Evolutionary conservation across 371 early-diverging fungal species (phyloP), one percentile per base, ranked within the genome.

Genomic region (Mucor circinelloides): DNA sequence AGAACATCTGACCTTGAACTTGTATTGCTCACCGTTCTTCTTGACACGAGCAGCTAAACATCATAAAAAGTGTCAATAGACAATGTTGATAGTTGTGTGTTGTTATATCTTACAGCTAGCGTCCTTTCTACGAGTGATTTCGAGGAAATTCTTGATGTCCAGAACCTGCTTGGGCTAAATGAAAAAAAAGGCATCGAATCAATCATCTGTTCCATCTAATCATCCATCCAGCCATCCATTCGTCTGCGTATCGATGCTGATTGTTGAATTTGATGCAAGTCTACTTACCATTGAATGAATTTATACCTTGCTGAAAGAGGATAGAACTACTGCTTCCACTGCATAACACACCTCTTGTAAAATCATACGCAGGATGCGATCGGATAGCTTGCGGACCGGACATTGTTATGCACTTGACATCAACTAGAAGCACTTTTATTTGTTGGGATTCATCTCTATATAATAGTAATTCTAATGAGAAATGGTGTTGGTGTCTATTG

Each of bases 1-100:
- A 63, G 95, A 92, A 91, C 96, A 94, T 78, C 97, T 92, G 72
- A 97, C 93, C 94, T 97, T 97, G 92, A 97, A 97, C 89, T 97
- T 97, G 91, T 87, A 85, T 79, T 90, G 81, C 73, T 85, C 86
- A 78, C 91, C 93, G 90, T 91, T 96, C 93, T 95, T 95, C 94
- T 96, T 96, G 85, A 97, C 91, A 80, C 89, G 91, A 73, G 93
- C 91, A 76, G 91, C 91, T 92, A 71, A 27, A 61, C 2, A 50
- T 40, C 36, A n/a, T 25, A 44, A 2, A 44, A 27, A 17, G 21
- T 57, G 23, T 34, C 25, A 58, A 38, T 38, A 34, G 9, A 9
- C 40, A 12, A 19, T 25, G 15, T 38, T 58, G 59, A 10, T 40
- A 38, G 38, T 19, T 21, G 19, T 21, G 23, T 6, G 23, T 23